phyloP scores from a whole-genome alignment of 176 grass and related monocot genomes.

The Triticum timopheevii region DNA sequence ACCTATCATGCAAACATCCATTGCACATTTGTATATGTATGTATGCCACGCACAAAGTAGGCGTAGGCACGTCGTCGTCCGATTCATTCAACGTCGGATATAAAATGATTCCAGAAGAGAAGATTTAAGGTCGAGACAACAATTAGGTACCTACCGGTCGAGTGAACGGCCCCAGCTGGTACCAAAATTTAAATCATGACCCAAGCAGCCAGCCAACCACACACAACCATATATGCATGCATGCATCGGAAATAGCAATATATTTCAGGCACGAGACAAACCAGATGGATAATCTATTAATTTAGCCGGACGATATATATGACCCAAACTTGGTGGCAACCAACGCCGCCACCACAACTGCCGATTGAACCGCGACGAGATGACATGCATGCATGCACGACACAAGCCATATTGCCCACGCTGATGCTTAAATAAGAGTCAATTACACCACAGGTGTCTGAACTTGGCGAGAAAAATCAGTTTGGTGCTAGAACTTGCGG shows the following conservation, averaged over 20 bases:
- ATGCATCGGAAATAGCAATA: not conserved
- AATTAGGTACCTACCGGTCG: slow-evolving; percentile 33
- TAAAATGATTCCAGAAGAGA: not conserved
- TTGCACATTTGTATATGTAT: not conserved
- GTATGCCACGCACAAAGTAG: not conserved
- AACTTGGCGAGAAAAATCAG: no score
- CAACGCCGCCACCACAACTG: no score
- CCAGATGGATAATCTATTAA: no score
- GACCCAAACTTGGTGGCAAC: not conserved
- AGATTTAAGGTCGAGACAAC: not conserved
- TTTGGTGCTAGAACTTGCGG: no score
- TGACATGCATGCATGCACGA: no score
- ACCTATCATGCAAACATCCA: not conserved
- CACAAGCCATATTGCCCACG: no score
- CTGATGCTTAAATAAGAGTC: no score
- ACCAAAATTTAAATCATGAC: slow-evolving; percentile 13
- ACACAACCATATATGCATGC: not conserved
- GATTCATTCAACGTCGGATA: no score
- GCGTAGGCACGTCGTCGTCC: slow-evolving; percentile 12
- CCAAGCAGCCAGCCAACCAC: not conserved
- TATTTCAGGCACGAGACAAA: not conserved
- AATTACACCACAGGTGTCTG: no score
- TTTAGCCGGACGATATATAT: no score
- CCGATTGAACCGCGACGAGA: no score
- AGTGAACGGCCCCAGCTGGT: not conserved